Evolutionary conservation across 2,329 filamentous ascomycete genomes (phyloP), one percentile per base, ranked within the genome.

Genomic region (Botryotinia calthae): DNA sequence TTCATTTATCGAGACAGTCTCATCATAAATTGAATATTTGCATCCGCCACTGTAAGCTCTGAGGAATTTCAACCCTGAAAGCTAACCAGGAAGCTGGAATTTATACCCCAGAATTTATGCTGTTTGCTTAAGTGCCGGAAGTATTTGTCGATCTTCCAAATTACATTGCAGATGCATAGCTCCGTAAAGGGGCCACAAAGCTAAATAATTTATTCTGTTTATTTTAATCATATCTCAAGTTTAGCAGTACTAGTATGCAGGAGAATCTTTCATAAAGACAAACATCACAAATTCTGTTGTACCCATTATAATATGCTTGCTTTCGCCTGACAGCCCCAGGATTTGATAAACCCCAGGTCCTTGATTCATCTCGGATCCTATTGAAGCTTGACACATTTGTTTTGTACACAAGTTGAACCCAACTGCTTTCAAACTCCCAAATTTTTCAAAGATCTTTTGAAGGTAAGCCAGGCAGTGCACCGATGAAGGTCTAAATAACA

Each of bases 1-100:
- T 78, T 79, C 76, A 77, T 70, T 31, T 64, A 67, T 72, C 63
- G 72, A 76, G 73, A 78, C 73, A 76, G 74, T 77, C 73, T 77
- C 72, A 74, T 72, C 22, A 58, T 40, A 66, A 44, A 64, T 73
- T 78, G 68, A 75, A 75, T 54, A 74, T 46, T 74, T 76, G 74
- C 76, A 64, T 46, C 73, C 59, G 34, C 54, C 67, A 73, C 62
- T 75, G 70, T 75, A 75, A 71, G 42, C 44, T 65, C 40, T 42
- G 56, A 54, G 42, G 28, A 65, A 51, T 56, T 68, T 16, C 14
- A 37, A 40, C 46, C 46, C 44, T 67, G 46, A 42, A 56, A 31
- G 48, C 37, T 51, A 56, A 67, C 65, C 65, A 67, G 48, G 37
- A 67, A 67, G 65, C 48, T 67, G 65, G 65, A 67, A 56, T 56